Conservation (phyloP, 2,329 filamentous ascomycete species). For the Cladosporium sp. region DNA sequence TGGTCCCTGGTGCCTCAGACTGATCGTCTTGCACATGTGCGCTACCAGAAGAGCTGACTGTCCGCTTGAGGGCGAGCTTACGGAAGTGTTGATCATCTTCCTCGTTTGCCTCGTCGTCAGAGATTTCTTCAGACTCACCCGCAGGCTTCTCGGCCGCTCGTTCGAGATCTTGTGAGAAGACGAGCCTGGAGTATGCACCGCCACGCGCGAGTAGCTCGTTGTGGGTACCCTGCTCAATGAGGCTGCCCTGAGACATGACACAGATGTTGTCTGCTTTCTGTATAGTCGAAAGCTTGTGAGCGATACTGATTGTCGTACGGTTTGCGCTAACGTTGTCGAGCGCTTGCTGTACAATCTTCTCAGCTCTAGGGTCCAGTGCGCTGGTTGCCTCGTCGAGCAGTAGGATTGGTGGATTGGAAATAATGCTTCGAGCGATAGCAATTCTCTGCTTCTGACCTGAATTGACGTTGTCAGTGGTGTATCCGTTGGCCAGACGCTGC, state of each 20-base stretch:
- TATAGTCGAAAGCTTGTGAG: slow-evolving; percentile 49
- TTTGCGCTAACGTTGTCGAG: slow-evolving; percentile 37
- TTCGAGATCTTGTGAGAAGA: slow-evolving; percentile 51
- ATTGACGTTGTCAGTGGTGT: background rate
- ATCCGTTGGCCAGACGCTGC: background rate
- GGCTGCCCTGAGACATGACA: slow-evolving; percentile 47
- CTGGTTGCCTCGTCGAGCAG: slow-evolving; percentile 43
- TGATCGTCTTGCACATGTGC: background rate
- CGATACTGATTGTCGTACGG: slow-evolving; percentile 44
- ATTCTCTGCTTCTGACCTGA: slow-evolving; percentile 38
- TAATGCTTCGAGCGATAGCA: slow-evolving; percentile 42
- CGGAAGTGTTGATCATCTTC: slow-evolving; percentile 34
- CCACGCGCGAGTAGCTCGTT: slow-evolving; percentile 41
- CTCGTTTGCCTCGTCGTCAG: slow-evolving; percentile 35
- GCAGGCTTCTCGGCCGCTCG: slow-evolving; percentile 23
- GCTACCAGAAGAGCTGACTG: slow-evolving; percentile 7
- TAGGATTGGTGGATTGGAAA: slow-evolving; percentile 40
- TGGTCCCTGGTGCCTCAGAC: slow-evolving; percentile 30
- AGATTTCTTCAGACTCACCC: slow-evolving; percentile 33
- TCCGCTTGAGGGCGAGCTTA: slow-evolving; percentile 10
- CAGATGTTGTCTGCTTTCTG: slow-evolving; percentile 49
- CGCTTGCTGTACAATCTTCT: slow-evolving; percentile 39
- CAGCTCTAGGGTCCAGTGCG: slow-evolving; percentile 40
- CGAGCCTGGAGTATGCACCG: slow-evolving; percentile 47
- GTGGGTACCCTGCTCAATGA: slow-evolving; percentile 51